Base-by-base conservation (phyloP, 306 rosid genomes). In the Fragaria ananassa region DNA sequence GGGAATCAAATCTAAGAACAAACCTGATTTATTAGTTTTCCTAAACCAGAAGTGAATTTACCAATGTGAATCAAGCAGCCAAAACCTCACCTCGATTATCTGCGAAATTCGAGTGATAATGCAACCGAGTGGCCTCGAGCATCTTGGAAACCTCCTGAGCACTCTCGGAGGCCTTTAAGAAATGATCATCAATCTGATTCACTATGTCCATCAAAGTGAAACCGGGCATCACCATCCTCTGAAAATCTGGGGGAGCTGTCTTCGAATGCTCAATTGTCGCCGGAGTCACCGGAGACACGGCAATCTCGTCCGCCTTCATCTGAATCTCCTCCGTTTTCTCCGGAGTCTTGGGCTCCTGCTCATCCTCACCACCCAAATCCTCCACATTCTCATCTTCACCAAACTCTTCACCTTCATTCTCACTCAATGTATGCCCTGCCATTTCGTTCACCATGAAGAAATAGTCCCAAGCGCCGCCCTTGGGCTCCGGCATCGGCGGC, bases 111-210 rank as follows among this genome's bases (percentile, higher is more conserved):
- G 98, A 91, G 84, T 93, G 98, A 70, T 91, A 91, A 78, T 91
- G 98, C 85, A 93, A 78, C 74, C 98, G 89, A 78, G 98, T 93
- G 29, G 97, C 95, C 78, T 93, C 98, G 14, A 93, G 93, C 95
- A 91, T 83, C 83, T 86, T 91, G 18, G 86, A 84, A 76, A 93
- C 98, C 80, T 84, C 95, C 14, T 88, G 94, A 50, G 97, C 95
- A 80, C 95, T 79, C 74, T 91, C 84, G 0, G 91, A 91, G 45
- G 97, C 90, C 80, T 77, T 86, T 29, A 93, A 69, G 78, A 93
- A 93, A 74, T 84, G 81, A 75, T 93, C 97, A 72, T 93, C 98
- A 77, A 93, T 88, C 12, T 65, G 74, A 70, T 8, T 73, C 70
- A 93, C 76, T 72, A 91, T 82, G 78, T 85, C 86, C 88, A 84